phyloP scores from a whole-genome alignment of 805 yeast species.

The Pichia heedii region DNA sequence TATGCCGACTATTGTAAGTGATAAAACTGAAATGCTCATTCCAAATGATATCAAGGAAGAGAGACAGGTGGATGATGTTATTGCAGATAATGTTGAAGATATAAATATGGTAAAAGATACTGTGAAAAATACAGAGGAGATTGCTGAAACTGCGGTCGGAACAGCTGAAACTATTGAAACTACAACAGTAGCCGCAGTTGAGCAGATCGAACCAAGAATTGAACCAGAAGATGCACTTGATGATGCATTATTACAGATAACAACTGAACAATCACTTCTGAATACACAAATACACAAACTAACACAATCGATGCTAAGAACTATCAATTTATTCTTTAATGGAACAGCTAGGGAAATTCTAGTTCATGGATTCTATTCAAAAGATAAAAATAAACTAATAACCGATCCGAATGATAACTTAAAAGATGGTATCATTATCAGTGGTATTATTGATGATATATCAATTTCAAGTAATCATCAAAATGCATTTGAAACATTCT shows the following conservation, averaged over 20 bases:
- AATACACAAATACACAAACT: background rate
- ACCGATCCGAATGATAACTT: constrained; percentile 7
- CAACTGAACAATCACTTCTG: background rate
- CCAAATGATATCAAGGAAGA: background rate
- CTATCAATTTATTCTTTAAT: constrained; percentile 32
- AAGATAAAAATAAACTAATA: constrained; percentile 4
- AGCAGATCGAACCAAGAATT: background rate
- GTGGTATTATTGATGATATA: constrained; percentile 58
- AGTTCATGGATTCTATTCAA: constrained; percentile 41
- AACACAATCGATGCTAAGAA: constrained; percentile 28
- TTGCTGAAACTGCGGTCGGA: too few species aligned
- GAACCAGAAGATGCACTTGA: too few species aligned
- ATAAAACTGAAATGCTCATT: background rate
- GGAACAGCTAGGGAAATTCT: constrained; percentile 57
- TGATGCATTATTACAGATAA: background rate
- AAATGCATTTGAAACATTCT: constrained; percentile 15
- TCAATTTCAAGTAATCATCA: constrained; percentile 14
- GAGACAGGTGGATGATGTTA: background rate
- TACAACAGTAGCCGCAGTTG: background rate
- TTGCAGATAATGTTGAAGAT: background rate
- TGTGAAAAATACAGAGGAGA: too few species aligned
- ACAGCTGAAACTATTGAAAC: background rate
- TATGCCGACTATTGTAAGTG: background rate
- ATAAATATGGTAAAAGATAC: background rate
- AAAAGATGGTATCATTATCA: constrained; percentile 35